Percentiles rank a stretch among this genome's conserved stretches.
Conservation (phyloP, 192 early-diverging fungal genomes). For the Allomyces javanicus region DNA sequence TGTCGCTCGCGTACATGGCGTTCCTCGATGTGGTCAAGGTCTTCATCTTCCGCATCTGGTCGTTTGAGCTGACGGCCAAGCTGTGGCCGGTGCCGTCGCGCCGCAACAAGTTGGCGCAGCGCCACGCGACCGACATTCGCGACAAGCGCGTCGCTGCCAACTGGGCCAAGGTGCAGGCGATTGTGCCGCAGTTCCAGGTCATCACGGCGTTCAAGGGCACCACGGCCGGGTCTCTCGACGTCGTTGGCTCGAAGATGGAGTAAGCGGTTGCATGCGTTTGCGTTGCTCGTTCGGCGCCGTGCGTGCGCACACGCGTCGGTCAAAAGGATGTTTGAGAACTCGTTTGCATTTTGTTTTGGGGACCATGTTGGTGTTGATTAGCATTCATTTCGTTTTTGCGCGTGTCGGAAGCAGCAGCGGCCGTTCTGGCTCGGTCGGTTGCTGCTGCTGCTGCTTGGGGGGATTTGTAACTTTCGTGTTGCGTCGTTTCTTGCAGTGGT, state of each 20-base stretch:
- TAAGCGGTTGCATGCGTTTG: neutral
- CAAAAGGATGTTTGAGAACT: too few species aligned
- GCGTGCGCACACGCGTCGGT: too few species aligned
- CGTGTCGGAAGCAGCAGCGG: too few species aligned
- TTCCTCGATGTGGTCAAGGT: slow-evolving; percentile 84
- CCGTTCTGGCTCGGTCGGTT: too few species aligned
- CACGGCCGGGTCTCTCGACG: neutral
- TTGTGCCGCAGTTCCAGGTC: neutral
- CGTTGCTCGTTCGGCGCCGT: too few species aligned
- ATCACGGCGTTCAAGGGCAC: neutral
- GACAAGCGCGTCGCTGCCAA: slow-evolving; percentile 23
- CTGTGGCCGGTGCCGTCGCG: slow-evolving; percentile 51
- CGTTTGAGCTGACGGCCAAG: slow-evolving; percentile 70
- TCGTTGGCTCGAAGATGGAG: neutral
- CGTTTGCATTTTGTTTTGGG: too few species aligned
- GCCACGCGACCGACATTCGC: slow-evolving; percentile 23
- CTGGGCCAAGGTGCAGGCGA: neutral
- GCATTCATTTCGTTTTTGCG: too few species aligned
- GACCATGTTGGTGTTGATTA: too few species aligned
- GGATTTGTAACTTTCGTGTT: too few species aligned
- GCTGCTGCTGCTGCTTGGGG: too few species aligned
- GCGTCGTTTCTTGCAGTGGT: too few species aligned
- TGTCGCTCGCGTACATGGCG: slow-evolving; percentile 67
- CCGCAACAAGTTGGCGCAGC: slow-evolving; percentile 33
- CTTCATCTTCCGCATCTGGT: slow-evolving; percentile 62